Base-by-base conservation (phyloP, 2,329 filamentous ascomycete genomes). In the Epichloe baconii region DNA sequence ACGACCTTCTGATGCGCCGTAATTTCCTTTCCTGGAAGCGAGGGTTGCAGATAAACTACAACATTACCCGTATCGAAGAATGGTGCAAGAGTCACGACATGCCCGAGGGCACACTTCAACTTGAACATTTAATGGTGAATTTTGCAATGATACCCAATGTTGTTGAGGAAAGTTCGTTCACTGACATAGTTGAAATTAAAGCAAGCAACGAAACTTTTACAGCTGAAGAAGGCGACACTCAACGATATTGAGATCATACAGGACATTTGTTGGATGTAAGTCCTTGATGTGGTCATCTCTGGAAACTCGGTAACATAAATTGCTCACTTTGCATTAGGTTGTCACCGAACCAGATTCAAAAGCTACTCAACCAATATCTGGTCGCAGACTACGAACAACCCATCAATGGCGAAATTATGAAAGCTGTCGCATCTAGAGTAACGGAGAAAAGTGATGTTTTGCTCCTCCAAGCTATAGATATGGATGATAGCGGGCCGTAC, bases 21-120 rank as follows among this genome's bases (percentile, higher is more conserved):
- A 97, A 97, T 70, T 98, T 98, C 79, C 79, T 98, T 52, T 96
- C 90, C 0, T 98, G 93, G 93, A 98, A 98, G 77, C 88, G 93
- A 68, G 93, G 93, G 61, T 80, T 98, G 50, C 93, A 98, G 70
- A 98, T 98, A 73, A 98, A 98, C 73, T 98, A 98, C 77, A 98
- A 98, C 73, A 98, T 98, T 68, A 98, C 93, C 23, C 82, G 93
- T 52, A 98, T 98, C 56, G 93, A 98, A 69, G 93, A 98, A 71
- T 98, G 93, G 93, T 98, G 93, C 73, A 98, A 98, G 81, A 95
- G 90, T 64, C 94, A 98, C 67, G 93, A 97, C 61, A 97, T 98
- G 91, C 93, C 93, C 1, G 91, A 98, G 70, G 93, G 93, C 51
- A 98, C 91, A 34, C 78, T 98, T 49, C 91, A 97, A 72, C 79